Conservation (phyloP, 768 basidiomycete species). For the Amanita muscaria region DNA sequence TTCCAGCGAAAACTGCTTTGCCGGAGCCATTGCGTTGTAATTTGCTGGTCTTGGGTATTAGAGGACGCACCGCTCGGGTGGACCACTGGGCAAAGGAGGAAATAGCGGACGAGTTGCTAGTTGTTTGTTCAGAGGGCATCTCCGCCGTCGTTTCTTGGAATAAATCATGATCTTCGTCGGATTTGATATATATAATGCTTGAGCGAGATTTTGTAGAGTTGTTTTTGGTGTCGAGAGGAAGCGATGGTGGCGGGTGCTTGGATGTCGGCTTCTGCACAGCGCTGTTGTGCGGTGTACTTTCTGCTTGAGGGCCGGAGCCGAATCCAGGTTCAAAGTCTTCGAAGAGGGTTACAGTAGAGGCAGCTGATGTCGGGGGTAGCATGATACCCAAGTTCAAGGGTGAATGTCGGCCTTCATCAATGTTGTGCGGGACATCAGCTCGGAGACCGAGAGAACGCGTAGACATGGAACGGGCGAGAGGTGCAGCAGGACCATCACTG, state of each 20-base stretch:
- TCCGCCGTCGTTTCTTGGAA: conserved; percentile 14
- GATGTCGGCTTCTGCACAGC: conserved; percentile 26
- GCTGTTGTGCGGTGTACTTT: conserved; percentile 57
- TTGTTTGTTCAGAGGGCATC: conserved; percentile 12
- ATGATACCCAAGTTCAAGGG: conserved; percentile 27
- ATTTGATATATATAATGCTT: conserved; percentile 58
- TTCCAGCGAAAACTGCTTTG: conserved; percentile 20
- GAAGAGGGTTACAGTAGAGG: conserved; percentile 55
- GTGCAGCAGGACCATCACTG: conserved; percentile 7
- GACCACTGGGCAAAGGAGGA: conserved; percentile 38
- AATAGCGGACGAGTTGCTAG: conserved; percentile 22
- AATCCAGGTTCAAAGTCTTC: conserved; percentile 41
- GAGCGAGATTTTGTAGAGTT: conserved; percentile 32
- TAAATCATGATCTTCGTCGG: conserved; percentile 33
- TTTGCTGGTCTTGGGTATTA: conserved; percentile 45
- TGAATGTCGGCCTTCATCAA: conserved; percentile 46
- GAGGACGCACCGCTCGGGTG: conserved; percentile 40
- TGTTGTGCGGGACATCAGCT: conserved; percentile 39
- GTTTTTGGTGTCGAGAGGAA: conserved; percentile 19
- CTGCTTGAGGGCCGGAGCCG: conserved; percentile 40
- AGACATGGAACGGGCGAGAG: conserved; percentile 29
- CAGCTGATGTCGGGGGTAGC: conserved; percentile 40
- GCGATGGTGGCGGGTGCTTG: conserved; percentile 25
- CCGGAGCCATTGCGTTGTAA: conserved; percentile 33
- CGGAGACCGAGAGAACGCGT: conserved; percentile 39